These are phyloP conservation scores for Cystofilobasidium capitatum DNA, from an alignment of 768 basidiomycete genomes.

Conservation along the genomic window DNA sequence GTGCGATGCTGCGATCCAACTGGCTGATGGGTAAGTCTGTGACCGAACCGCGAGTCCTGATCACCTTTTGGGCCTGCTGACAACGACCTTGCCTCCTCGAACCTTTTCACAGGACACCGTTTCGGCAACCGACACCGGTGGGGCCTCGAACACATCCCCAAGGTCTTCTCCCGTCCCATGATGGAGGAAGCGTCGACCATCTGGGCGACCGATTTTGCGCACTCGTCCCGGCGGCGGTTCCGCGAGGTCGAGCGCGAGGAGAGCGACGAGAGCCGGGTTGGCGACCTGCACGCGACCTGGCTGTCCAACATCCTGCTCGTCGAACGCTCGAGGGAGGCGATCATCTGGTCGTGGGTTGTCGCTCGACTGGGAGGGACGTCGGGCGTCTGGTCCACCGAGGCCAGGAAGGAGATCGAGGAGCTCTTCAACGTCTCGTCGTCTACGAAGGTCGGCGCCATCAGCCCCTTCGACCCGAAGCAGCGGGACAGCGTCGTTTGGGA, in stretches of 20 bases:
- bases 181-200: slow-evolving; percentile 12
- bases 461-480: slow-evolving; percentile 30
- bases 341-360: slow-evolving; percentile 37
- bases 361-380: slow-evolving; percentile 31
- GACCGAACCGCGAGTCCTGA: background rate
- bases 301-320: slow-evolving; percentile 9
- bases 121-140: slow-evolving; percentile 14
- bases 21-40: slow-evolving; percentile 14
- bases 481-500: slow-evolving; percentile 35
- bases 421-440: background rate
- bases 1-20: slow-evolving; percentile 9
- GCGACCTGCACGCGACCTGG: slow-evolving; percentile 23
- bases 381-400: slow-evolving; percentile 4
- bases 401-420: background rate
- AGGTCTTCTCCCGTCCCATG: slow-evolving; percentile 9
- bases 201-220: slow-evolving; percentile 19
- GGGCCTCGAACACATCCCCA: slow-evolving; percentile 19
- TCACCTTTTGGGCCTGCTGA: background rate
- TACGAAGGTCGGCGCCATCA: background rate
- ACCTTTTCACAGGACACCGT: slow-evolving; percentile 9
- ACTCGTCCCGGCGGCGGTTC: slow-evolving; percentile 15
- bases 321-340: slow-evolving; percentile 18
- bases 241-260: slow-evolving; percentile 11
- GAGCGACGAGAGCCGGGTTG: slow-evolving; percentile 4
- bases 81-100: background rate